A percentile compares a stretch with the other conserved stretches of the same genome.
Evolutionary conservation across 1,139 yeast species (phyloP).

Genomic region (Pichia sp.): DNA sequence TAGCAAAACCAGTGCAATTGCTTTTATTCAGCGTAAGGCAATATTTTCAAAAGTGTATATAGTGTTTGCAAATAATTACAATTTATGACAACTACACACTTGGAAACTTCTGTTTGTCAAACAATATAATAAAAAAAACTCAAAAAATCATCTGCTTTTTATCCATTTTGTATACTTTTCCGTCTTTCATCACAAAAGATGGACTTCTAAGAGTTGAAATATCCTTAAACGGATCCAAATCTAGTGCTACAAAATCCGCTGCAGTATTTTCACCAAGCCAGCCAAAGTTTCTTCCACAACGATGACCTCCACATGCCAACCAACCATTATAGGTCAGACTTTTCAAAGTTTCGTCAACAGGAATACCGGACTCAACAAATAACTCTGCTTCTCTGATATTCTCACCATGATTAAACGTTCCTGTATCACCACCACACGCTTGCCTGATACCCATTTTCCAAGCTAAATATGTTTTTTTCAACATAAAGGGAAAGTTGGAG

Average conservation of each 20-base stretch:
- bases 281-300: slow-evolving; percentile 20
- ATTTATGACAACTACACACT: no score
- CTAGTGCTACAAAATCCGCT: slow-evolving; percentile 21
- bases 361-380: slow-evolving; percentile 19
- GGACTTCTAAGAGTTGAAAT: slow-evolving; percentile 12
- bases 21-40: no score
- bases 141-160: slow-evolving; percentile 24
- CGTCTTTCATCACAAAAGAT: slow-evolving; percentile 22
- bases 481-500: slow-evolving; percentile 12
- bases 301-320: slow-evolving; percentile 21
- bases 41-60: no score
- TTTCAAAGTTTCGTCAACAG: slow-evolving; percentile 15
- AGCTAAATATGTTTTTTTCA: slow-evolving; percentile 14
- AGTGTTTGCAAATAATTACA: no score
- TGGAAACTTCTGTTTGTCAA: no score
- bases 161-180: slow-evolving; percentile 20
- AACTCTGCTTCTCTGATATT: slow-evolving; percentile 21
- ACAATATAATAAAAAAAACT: no score
- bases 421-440: slow-evolving; percentile 24
- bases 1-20: no score
- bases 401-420: slow-evolving; percentile 22
- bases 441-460: slow-evolving; percentile 18
- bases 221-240: slow-evolving; percentile 14
- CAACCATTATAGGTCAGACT: slow-evolving; percentile 20
- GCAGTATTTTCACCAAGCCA: slow-evolving; percentile 18